Evolutionary conservation across 202 grass and related monocot genomes (phyloP).

Genomic region (Musa balbisiana): DNA sequence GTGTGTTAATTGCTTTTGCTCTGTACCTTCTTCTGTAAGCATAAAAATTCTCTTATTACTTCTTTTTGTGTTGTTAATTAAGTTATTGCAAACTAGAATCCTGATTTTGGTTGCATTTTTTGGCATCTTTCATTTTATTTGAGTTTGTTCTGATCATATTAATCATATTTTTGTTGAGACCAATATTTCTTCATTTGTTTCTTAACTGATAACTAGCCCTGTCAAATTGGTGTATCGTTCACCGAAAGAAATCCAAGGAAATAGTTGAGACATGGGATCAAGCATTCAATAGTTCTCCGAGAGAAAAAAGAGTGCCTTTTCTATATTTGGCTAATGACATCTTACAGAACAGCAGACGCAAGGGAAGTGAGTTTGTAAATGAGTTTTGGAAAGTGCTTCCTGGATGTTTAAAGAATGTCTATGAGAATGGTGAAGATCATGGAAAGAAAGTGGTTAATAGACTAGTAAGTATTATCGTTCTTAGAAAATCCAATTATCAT

Average conservation of each 20-base stretch:
- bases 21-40: too few species aligned
- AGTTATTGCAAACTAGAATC: too few species aligned
- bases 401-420: conserved; percentile 57
- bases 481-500: neutral
- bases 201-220: conserved; percentile 38
- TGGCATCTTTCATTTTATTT: too few species aligned
- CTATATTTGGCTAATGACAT: conserved; percentile 98
- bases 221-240: conserved; percentile 85
- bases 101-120: too few species aligned
- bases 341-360: conserved; percentile 90
- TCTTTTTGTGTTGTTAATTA: too few species aligned
- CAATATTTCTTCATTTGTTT: conserved; percentile 3
- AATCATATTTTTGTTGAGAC: neutral
- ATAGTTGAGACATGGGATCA: conserved; percentile 87
- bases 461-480: conserved; percentile 48
- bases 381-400: conserved; percentile 99
- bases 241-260: conserved; percentile 77
- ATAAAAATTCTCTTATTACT: too few species aligned
- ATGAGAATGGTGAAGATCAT: conserved; percentile 57
- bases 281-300: conserved; percentile 52
- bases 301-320: conserved; percentile 71
- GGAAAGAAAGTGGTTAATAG: conserved; percentile 74
- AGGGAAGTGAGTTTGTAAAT: conserved; percentile 82
- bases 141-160: neutral
- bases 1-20: too few species aligned